Evolutionary conservation across 345 rosid genomes (phyloP).

Genomic region (Ceriops zippeliana): DNA sequence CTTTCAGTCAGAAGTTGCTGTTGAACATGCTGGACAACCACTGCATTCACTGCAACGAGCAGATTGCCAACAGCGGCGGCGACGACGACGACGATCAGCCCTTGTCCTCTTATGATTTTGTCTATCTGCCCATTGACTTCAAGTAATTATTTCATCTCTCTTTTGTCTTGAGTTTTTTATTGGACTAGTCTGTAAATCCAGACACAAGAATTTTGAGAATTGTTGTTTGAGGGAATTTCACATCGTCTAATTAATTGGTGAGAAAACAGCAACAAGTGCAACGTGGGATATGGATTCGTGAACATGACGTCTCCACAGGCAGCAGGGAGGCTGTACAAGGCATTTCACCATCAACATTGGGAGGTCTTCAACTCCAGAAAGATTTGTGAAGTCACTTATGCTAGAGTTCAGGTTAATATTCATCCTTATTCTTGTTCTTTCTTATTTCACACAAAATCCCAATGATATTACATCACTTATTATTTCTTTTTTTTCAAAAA

Average conservation of each 20-base stretch:
- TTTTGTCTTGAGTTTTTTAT: too few relatives aligned
- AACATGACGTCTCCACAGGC: constrained; percentile 92
- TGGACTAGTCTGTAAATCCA: too few relatives aligned
- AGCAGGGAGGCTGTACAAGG: constrained; percentile 69
- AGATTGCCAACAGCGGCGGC: constrained; percentile 34
- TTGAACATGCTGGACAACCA: constrained; percentile 84
- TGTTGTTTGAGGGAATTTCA: too few relatives aligned
- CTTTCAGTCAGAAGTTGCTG: constrained; percentile 31
- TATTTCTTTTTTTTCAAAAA: too few relatives aligned
- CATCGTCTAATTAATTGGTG: too few relatives aligned
- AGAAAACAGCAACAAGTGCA: constrained; percentile 75
- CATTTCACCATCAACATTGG: constrained; percentile 78
- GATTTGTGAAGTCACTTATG: constrained; percentile 86
- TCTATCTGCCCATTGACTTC: constrained; percentile 91
- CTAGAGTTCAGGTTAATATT: constrained; percentile 68
- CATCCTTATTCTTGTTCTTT: not conserved
- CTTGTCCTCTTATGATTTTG: constrained; percentile 76
- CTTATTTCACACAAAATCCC: too few relatives aligned
- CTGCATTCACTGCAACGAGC: constrained; percentile 83
- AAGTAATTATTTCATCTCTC: constrained; percentile 35
- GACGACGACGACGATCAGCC: constrained; percentile 32
- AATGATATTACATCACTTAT: not conserved
- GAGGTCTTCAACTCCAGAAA: constrained; percentile 68
- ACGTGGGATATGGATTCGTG: constrained; percentile 97
- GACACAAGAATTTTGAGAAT: too few relatives aligned